Conservation (phyloP, 305 asterid species). For the Solanum chacoense region DNA sequence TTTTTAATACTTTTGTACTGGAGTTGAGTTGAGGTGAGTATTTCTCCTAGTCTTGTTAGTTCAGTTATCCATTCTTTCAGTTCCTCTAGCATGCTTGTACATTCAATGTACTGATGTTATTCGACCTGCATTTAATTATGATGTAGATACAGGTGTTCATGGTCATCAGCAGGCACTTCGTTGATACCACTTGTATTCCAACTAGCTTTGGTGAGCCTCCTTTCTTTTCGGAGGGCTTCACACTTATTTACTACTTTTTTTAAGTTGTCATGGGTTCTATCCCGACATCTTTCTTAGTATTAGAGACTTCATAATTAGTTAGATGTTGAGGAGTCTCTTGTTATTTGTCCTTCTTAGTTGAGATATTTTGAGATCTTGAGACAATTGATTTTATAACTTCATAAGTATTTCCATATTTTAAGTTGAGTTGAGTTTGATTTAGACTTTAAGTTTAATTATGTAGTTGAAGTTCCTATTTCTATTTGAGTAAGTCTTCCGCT, state of each 20-base stretch:
- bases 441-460: not conserved
- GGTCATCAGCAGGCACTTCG: not conserved
- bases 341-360: not conserved
- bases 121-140: not conserved
- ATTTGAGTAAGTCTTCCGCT: not conserved
- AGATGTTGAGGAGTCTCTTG: not conserved
- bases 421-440: not conserved
- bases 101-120: not conserved
- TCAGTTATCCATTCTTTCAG: not conserved
- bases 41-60: not conserved
- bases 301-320: not conserved
- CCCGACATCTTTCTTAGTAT: not conserved
- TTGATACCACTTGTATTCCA: not conserved
- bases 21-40: not conserved
- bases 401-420: not conserved
- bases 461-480: not conserved
- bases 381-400: not conserved
- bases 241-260: not conserved
- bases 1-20: not conserved
- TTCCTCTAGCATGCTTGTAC: not conserved
- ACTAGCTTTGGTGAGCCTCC: not conserved
- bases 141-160: not conserved
- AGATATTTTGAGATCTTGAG: not conserved
- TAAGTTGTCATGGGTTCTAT: not conserved
- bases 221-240: not conserved